Evolutionary conservation across 768 basidiomycete genomes (phyloP), one percentile per base, ranked within the genome.

Genomic region (Artomyces pyxidatus): DNA sequence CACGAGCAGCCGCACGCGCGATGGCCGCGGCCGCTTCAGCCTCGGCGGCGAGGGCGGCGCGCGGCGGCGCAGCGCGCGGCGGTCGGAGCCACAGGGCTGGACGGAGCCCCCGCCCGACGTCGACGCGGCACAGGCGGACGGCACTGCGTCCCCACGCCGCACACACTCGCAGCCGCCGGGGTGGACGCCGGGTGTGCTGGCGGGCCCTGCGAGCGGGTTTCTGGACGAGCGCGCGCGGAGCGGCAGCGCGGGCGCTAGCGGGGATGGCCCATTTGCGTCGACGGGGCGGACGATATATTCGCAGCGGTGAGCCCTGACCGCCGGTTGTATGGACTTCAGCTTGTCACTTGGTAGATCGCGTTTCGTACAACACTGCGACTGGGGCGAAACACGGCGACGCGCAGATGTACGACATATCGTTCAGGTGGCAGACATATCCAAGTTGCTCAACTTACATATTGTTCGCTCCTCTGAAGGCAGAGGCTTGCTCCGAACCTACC

Each of bases 271-370:
- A 25, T 57, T 57, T 23, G 56, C 40, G 27, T 41, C 53, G 25
- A 55, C 53, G 26, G 56, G 56, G 11, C 55, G 53, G 47, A 57
- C 56, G 16, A 57, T 57, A 32, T 57, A 57, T 44, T 57, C 56
- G 12, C 54, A 56, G 26, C 44, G 54, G 37, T 57, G 43, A 44
- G 49, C 39, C n/a, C n/a, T n/a, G n/a, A n/a, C n/a, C n/a, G n/a
- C n/a, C n/a, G n/a, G n/a, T n/a, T n/a, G n/a, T n/a, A n/a, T n/a
- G n/a, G n/a, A n/a, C n/a, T n/a, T n/a, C n/a, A n/a, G n/a, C n/a
- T n/a, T n/a, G n/a, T n/a, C n/a, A n/a, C n/a, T n/a, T n/a, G n/a
- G n/a, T n/a, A n/a, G n/a, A n/a, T n/a, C n/a, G n/a, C n/a, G n/a
- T n/a, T n/a, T n/a, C n/a, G n/a, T n/a, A n/a, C n/a, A n/a, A n/a